Conservation (phyloP, 345 rosid genomes). For the Psidium guajava region DNA sequence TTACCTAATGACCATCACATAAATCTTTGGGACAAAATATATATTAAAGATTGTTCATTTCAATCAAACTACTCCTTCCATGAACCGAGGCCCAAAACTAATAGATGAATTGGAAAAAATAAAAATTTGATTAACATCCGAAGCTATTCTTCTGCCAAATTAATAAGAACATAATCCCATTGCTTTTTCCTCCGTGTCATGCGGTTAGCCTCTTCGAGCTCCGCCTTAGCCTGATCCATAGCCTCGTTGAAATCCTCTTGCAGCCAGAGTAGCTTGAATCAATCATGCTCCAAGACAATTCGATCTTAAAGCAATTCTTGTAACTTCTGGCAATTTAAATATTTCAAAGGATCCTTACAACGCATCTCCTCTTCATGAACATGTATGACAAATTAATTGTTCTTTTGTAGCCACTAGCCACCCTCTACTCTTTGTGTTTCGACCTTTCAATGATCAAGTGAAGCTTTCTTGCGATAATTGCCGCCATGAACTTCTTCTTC, state of each 20-base stretch:
- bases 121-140: too few relatives aligned
- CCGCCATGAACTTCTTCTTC: background rate
- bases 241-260: background rate
- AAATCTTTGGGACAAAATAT: too few relatives aligned
- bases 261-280: background rate
- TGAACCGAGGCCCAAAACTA: too few relatives aligned
- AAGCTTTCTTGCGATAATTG: too few relatives aligned
- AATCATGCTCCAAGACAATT: background rate
- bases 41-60: too few relatives aligned
- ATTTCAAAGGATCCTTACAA: background rate
- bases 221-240: background rate
- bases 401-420: background rate
- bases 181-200: background rate
- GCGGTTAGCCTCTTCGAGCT: background rate
- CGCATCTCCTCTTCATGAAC: background rate
- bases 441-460: background rate
- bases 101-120: too few relatives aligned
- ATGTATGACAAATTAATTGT: background rate
- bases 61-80: too few relatives aligned
- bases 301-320: background rate
- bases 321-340: background rate
- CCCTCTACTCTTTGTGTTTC: background rate
- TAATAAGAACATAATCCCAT: background rate
- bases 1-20: too few relatives aligned
- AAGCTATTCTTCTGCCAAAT: background rate